Base-by-base conservation (phyloP, 257 asterid species). In the Prunella vulgaris region DNA sequence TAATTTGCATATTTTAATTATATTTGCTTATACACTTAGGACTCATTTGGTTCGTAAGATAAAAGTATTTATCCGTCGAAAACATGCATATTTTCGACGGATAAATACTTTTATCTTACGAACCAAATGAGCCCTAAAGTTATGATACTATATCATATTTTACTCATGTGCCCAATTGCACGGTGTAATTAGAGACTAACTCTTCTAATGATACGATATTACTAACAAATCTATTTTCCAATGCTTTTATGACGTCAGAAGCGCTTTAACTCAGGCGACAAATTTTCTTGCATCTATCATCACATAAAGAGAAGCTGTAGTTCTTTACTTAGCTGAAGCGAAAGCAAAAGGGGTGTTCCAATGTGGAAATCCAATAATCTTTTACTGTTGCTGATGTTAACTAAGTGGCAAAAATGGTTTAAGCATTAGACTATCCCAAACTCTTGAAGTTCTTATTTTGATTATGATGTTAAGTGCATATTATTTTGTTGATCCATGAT, bases 311-410 rank as follows among this genome's bases (percentile, higher is more conserved):
- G 62, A 32, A 44, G 40, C 67, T 32, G 28, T 62, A 81, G 76
- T 77, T 81, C 85, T 58, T 77, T 77, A 59, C 80, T 81, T 81
- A 71, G 76, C 72, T 38, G 74, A 62, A 71, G 78, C 72, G 66
- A 74, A 81, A 78, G 83, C 74, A 74, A 71, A 74, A 69, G 71
- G 58, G 67, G 2, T n/a, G 15, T 17, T 24, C 20, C 21, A 38
- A 70, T 49, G 69, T 64, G 54, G 66, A 79, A 66, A 58, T 62
- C 49, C 32, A 30, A 20, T 52, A 22, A 60, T 4, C 77, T 78
- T 74, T 78, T 61, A 49, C 69, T 76, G 25, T 70, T 62, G 15
- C 3, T 20, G 13, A 14, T 40, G 18, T 30, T 49, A 60, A 30
- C 21, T 14, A 28, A 25, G 63, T 57, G 1, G 24, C 54, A 53